Evolutionary conservation across 1,284 basidiomycete genomes (phyloP), one percentile per base, ranked within the genome.

Genomic region (Rhodotorula sp.): DNA sequence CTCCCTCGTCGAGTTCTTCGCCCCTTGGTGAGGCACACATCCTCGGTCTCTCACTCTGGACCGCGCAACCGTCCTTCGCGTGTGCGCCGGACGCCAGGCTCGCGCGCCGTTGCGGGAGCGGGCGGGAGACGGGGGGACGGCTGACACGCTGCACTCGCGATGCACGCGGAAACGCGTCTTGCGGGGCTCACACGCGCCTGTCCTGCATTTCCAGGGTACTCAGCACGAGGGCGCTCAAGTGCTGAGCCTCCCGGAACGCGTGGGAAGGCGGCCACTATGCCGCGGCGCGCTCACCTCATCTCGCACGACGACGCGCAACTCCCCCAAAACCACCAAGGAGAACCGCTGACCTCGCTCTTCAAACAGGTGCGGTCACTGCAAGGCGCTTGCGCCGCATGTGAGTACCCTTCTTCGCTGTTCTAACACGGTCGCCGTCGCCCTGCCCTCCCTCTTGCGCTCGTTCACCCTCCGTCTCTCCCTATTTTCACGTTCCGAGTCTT

Each of bases 1-100:
- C 74, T 89, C 95, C 76, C 87, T 99, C 59, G 91, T 98, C 78
- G 96, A 99, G 86, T 97, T 95, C 88, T 96, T 91, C 81, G 93
- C 92, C 50, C 92, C 92, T 70, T 94, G 91, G 91, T 92, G 9
- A 51, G 81, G 41, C 82, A 81, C 44, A 74, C 2, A 32, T 21
- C 58, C 53, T 21, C 21, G 34, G 37, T 15, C 25, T 39, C 39
- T 15, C 9, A 7, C 9, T 15, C 7, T 39, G 39, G 9, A 39
- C 39, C 39, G 39, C 15, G 7, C 44, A 44, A 19, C 44, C 39
- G 59, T 17, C 19, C 19, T 48, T 39, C 29, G 50, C 22, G 22
- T 32, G 21, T 27, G 25, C 27, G 25, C 34, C 9, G 29, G 48
- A 12, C 36, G n/a, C 17, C 22, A 4, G 48, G 51, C 41, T 15